Conservation (phyloP, 257 asterid genomes). For the Capsicum pubescens region DNA sequence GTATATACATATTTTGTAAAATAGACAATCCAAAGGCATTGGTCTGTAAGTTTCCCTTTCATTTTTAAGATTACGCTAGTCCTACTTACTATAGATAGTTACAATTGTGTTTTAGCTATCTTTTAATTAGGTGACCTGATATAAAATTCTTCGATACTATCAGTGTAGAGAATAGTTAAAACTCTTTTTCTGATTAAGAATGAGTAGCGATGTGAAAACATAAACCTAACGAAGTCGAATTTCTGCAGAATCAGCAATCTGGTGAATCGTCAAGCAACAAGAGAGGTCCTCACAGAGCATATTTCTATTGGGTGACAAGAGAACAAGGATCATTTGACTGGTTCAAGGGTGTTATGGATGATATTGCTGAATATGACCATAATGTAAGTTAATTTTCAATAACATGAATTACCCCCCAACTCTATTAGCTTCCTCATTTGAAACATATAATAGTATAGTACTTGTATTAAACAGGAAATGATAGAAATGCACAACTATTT, state of each 20-base stretch:
- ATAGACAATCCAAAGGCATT: too few species aligned
- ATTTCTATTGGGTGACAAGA: slow-evolving; percentile 91
- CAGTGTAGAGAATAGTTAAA: not conserved
- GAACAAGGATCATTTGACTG: slow-evolving; percentile 98
- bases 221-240: slow-evolving; percentile 17
- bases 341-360: slow-evolving; percentile 98
- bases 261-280: slow-evolving; percentile 33
- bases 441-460: not conserved
- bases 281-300: slow-evolving; percentile 69
- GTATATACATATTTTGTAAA: too few species aligned
- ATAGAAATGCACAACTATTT: slow-evolving; percentile 93
- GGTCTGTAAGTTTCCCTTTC: not conserved
- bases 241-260: slow-evolving; percentile 39
- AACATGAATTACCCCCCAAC: not conserved
- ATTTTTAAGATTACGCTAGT: not conserved
- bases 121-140: not conserved
- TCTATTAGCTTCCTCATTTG: not conserved
- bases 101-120: not conserved
- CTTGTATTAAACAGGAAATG: slow-evolving; percentile 52
- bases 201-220: not conserved
- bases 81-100: not conserved
- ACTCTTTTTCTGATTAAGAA: not conserved
- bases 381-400: slow-evolving; percentile 49
- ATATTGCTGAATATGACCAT: slow-evolving; percentile 78
- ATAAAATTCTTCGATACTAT: not conserved